Evolutionary conservation across 2,329 filamentous ascomycete genomes (phyloP), one percentile per base, ranked within the genome.

Genomic region (Sporothrix curviconia): DNA sequence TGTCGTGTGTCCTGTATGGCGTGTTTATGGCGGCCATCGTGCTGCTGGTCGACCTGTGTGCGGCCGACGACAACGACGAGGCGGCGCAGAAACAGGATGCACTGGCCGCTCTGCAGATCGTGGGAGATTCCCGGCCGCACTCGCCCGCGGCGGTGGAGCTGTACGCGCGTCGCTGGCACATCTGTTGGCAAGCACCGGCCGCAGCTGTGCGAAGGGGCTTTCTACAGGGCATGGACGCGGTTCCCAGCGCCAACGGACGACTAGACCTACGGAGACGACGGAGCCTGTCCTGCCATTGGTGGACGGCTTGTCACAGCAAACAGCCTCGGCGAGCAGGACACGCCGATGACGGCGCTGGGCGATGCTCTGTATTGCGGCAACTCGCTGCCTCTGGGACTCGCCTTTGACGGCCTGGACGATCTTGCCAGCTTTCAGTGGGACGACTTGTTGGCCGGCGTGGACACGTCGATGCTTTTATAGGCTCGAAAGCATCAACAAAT

Each of bases 11-110:
- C 9, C 24, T 59, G 7, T 59, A 59, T 12, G 52, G 52, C 24
- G 46, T 59, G 4, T 55, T 55, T 14, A n/a, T 59, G 7, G 52
- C 57, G 1, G 47, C 44, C 30, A 59, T 59, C 30, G 57, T 56
- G 3, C 24, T 59, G 22, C 22, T 59, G 52, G 46, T 59, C 6
- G 57, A 59, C 47, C 17, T 58, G 44, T 58, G 57, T n/a, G 51
- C 50, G 8, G 56, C 42, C 12, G 34, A 32, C 9, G 25, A 30
- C 14, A n/a, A 32, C 1, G 22, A 32, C 6, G n/a, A 19, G 22
- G 11, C 46, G 14, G 24, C 24, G 22, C n/a, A 39, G 11, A 7
- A 17, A 52, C 7, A 52, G 36, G 22, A 30, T 40, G 11, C 34
- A 42, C 36, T 28, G 34, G 42, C 52, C n/a, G 56, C 50, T 15